These are phyloP conservation scores for Paecilomyces sp. DNA, from an alignment of 2,329 filamentous ascomycete species.

Conservation along the genomic window DNA sequence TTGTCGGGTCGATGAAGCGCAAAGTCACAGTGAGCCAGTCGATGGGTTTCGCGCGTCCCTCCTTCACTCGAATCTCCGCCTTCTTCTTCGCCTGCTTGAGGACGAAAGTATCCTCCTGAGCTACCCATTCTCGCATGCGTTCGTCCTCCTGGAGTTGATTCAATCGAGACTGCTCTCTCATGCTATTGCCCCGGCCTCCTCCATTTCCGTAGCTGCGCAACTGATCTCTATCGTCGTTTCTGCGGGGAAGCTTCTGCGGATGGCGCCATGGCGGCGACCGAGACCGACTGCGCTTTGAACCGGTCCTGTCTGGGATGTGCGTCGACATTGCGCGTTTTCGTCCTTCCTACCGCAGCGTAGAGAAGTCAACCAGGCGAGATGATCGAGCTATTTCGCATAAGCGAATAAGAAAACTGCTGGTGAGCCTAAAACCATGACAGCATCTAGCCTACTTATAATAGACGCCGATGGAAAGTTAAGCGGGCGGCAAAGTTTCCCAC, in stretches of 20 bases:
- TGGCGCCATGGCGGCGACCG: constrained; percentile 34
- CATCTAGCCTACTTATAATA: not conserved
- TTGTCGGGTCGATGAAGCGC: constrained; percentile 77
- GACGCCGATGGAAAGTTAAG: constrained; percentile 12
- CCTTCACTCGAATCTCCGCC: constrained; percentile 86
- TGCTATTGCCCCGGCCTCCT: constrained; percentile 15
- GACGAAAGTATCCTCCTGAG: constrained; percentile 93
- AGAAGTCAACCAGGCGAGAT: not conserved
- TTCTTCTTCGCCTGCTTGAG: constrained; percentile 97
- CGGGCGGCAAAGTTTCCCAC: constrained; percentile 17
- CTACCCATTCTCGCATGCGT: constrained; percentile 75
- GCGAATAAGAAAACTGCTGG: not conserved
- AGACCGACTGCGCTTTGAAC: constrained; percentile 34
- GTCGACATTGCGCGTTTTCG: constrained; percentile 20
- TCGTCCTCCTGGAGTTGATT: constrained; percentile 64
- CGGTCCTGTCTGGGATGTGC: constrained; percentile 23
- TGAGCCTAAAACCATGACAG: not conserved
- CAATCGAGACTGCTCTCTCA: constrained; percentile 39
- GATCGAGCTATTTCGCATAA: not conserved
- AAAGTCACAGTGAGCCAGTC: constrained; percentile 91
- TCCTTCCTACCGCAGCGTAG: not conserved
- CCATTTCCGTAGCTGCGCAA: constrained; percentile 13
- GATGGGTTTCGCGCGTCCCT: constrained; percentile 82
- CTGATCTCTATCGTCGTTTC: constrained; percentile 22
- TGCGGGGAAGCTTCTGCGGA: constrained; percentile 29